phyloP scores from a whole-genome alignment of 371 early-diverging fungal genomes.

The Mortierella sp. region DNA sequence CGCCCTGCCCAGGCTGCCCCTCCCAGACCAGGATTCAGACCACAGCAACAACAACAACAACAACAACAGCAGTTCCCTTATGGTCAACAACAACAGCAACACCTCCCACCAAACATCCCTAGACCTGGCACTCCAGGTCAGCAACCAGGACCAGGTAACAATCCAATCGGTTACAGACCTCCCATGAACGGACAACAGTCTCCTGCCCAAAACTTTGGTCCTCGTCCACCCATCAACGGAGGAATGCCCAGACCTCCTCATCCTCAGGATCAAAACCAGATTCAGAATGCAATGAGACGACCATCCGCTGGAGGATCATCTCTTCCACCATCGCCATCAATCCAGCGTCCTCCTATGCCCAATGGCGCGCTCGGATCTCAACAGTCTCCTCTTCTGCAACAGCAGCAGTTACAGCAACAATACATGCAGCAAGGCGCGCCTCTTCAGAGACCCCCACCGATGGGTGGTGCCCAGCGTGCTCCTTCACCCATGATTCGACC shows the following conservation, averaged over 20 bases:
- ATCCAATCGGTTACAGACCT: slow-evolving; percentile 29
- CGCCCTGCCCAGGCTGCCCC: slow-evolving; percentile 38
- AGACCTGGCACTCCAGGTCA: slow-evolving; percentile 26
- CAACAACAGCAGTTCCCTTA: slow-evolving; percentile 23
- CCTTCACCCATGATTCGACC: slow-evolving; percentile 54
- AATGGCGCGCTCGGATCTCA: slow-evolving; percentile 28
- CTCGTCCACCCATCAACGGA: slow-evolving; percentile 26
- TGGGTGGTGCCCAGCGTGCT: slow-evolving; percentile 40
- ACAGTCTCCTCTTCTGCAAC: slow-evolving; percentile 13
- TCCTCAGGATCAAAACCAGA: slow-evolving; percentile 30
- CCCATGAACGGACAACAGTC: slow-evolving; percentile 26
- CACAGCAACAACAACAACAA: slow-evolving; percentile 19
- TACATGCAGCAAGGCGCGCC: slow-evolving; percentile 30
- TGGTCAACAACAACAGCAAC: slow-evolving; percentile 20
- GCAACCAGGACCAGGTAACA: slow-evolving; percentile 6
- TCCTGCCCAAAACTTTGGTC: slow-evolving; percentile 14
- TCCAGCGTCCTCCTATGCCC: slow-evolving; percentile 37
- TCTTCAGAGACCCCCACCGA: slow-evolving; percentile 34
- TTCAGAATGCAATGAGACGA: slow-evolving; percentile 19
- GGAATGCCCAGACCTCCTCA: slow-evolving; percentile 26
- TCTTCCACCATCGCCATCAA: slow-evolving; percentile 37
- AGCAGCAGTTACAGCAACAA: slow-evolving; percentile 18
- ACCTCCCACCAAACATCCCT: neutral
- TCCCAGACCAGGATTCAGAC: slow-evolving; percentile 47
- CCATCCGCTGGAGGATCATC: slow-evolving; percentile 27